phyloP scores from a whole-genome alignment of 805 yeast genomes.

The Kazachstania psychrophila region DNA sequence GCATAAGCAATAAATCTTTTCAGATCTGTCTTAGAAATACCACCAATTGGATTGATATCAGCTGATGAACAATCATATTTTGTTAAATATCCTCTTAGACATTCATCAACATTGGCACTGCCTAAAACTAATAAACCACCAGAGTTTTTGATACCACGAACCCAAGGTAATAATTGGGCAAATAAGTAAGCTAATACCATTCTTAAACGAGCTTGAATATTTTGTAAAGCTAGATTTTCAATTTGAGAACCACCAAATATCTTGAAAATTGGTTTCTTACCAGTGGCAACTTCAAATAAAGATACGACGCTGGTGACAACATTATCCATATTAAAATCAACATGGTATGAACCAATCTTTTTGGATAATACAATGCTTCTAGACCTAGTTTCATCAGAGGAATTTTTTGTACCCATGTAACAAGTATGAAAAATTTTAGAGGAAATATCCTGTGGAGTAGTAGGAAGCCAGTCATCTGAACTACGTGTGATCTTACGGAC shows the following conservation, averaged over 20 bases:
- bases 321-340: slow-evolving; percentile 84
- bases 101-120: slow-evolving; percentile 95
- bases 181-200: slow-evolving; percentile 91
- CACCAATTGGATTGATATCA: slow-evolving; percentile 97
- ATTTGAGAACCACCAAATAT: slow-evolving; percentile 88
- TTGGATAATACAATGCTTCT: slow-evolving; percentile 72
- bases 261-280: slow-evolving; percentile 78
- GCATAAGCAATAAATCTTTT: slow-evolving; percentile 82
- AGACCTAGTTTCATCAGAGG: slow-evolving; percentile 74
- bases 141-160: slow-evolving; percentile 50
- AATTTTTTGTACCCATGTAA: slow-evolving; percentile 93
- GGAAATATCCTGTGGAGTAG: slow-evolving; percentile 67
- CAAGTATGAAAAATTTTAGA: slow-evolving; percentile 73
- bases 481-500: slow-evolving; percentile 58
- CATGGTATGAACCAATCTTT: slow-evolving; percentile 79
- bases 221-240: slow-evolving; percentile 90
- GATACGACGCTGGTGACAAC: slow-evolving; percentile 64
- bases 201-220: slow-evolving; percentile 90
- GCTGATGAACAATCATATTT: slow-evolving; percentile 97
- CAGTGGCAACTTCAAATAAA: slow-evolving; percentile 82
- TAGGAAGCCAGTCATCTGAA: slow-evolving; percentile 55
- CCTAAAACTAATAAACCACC: slow-evolving; percentile 85
- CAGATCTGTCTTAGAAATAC: slow-evolving; percentile 89
- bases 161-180: slow-evolving; percentile 95
- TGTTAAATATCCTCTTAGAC: slow-evolving; percentile 88